phyloP scores from a whole-genome alignment of 2,329 filamentous ascomycete genomes.

The Hirsutella minnesotensis region DNA sequence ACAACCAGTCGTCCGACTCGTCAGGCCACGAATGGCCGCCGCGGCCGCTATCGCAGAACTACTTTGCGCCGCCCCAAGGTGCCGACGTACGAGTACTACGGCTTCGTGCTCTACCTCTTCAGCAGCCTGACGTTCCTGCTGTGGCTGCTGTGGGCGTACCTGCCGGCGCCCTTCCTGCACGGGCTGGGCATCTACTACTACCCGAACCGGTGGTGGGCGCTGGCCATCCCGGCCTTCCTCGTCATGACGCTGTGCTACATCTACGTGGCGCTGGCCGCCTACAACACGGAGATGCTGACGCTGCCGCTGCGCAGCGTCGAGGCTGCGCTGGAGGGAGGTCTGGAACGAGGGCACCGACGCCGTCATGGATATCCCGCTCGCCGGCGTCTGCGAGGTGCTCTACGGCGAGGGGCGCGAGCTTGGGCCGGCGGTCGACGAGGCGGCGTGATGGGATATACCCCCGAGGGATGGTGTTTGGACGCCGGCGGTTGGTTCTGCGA shows the following conservation, averaged over 20 bases:
- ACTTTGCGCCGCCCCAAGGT: conserved; percentile 78
- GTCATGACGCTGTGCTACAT: conserved; percentile 86
- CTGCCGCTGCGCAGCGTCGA: conserved; percentile 68
- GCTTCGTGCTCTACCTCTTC: conserved; percentile 91
- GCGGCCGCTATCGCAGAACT: conserved; percentile 37
- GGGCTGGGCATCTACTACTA: conserved; percentile 94
- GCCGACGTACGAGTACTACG: conserved; percentile 99
- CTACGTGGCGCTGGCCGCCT: conserved; percentile 81
- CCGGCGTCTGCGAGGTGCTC: conserved; percentile 86
- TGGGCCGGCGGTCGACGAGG: conserved; percentile 12
- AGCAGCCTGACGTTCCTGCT: conserved; percentile 69
- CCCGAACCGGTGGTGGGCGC: conserved; percentile 93
- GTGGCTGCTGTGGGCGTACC: conserved; percentile 72
- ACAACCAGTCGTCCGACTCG: conserved; percentile 19
- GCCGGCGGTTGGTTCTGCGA: no score
- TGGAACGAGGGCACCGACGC: conserved; percentile 94
- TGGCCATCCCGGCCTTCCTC: conserved; percentile 82
- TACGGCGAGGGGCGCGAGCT: conserved; percentile 55
- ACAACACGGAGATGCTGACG: conserved; percentile 84
- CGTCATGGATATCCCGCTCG: conserved; percentile 91
- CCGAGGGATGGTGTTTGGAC: no score
- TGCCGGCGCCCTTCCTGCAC: conserved; percentile 84
- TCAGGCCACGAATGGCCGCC: conserved; percentile 25
- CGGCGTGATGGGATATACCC: conserved; percentile 1
- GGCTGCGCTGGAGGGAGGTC: conserved; percentile 61